Conservation (phyloP, 768 basidiomycete species). For the Tulasnella sp. region DNA sequence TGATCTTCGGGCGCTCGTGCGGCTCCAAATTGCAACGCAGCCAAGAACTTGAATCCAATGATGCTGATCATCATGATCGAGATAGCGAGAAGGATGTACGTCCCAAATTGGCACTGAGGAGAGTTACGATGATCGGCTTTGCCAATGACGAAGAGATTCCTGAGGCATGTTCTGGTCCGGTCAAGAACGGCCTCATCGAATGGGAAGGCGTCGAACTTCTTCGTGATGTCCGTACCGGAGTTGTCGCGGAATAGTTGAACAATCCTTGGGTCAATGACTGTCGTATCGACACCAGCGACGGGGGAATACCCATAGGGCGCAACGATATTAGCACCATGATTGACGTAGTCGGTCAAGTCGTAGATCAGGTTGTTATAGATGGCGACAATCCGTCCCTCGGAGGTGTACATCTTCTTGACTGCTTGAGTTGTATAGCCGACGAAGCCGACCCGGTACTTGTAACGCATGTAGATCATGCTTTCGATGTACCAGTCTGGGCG, state of each 20-base stretch:
- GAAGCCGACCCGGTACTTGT: conserved; percentile 82
- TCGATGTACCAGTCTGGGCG: conserved; percentile 99
- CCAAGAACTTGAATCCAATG: conserved; percentile 94
- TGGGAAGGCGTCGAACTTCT: conserved; percentile 54
- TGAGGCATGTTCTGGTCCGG: conserved; percentile 79
- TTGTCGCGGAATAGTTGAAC: conserved; percentile 70
- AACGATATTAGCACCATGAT: conserved; percentile 54
- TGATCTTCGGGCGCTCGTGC: conserved; percentile 85
- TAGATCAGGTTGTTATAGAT: conserved; percentile 85
- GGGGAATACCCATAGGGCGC: conserved; percentile 40
- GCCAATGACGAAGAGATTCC: conserved; percentile 89
- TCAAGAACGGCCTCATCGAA: conserved; percentile 58
- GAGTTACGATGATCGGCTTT: conserved; percentile 90
- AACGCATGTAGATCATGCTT: conserved; percentile 89
- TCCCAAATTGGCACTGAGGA: conserved; percentile 85
- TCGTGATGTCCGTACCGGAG: conserved; percentile 78
- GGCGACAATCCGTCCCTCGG: conserved; percentile 59
- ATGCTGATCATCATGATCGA: conserved; percentile 90
- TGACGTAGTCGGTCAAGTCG: conserved; percentile 78
- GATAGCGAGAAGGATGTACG: conserved; percentile 83
- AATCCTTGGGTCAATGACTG: conserved; percentile 71
- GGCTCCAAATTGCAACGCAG: conserved; percentile 77
- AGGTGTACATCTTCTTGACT: conserved; percentile 51
- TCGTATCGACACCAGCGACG: conserved; percentile 44
- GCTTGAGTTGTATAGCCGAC: conserved; percentile 72